Evolutionary conservation across 192 early-diverging fungal species (phyloP).

Genomic region (Coemansia sp.): DNA sequence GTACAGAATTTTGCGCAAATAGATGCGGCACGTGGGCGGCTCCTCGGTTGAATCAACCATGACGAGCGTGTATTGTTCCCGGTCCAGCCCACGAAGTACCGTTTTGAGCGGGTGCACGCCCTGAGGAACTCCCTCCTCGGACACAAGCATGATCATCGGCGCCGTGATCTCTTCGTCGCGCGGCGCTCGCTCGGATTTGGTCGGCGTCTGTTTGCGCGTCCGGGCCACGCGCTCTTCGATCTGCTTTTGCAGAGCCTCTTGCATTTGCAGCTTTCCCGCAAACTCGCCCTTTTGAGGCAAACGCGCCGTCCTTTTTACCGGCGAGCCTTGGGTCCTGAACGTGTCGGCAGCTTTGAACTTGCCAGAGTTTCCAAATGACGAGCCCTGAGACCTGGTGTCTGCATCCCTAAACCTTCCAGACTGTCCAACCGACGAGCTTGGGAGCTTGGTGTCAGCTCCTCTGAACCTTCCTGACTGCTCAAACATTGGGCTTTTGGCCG

Average conservation of each 20-base stretch:
- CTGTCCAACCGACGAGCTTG: too few relatives aligned
- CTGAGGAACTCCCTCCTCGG: slow-evolving; percentile 12
- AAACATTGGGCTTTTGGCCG: too few relatives aligned
- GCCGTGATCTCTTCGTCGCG: slow-evolving; percentile 40
- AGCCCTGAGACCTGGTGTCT: too few relatives aligned
- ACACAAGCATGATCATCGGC: slow-evolving; percentile 28
- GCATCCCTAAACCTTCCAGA: too few relatives aligned
- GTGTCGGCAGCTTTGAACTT: neutral
- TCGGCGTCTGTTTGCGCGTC: neutral
- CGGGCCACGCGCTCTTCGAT: slow-evolving; percentile 2
- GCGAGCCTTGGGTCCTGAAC: neutral
- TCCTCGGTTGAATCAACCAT: slow-evolving; percentile 19
- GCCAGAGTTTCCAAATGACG: too few relatives aligned
- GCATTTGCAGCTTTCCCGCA: neutral
- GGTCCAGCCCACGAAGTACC: slow-evolving; percentile 27
- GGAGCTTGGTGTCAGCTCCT: too few relatives aligned
- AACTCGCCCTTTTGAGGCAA: neutral
- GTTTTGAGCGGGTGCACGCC: slow-evolving; percentile 18
- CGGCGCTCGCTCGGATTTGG: slow-evolving; percentile 11
- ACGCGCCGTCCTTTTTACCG: neutral
- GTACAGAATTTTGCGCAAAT: slow-evolving; percentile 35
- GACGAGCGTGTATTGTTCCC: slow-evolving; percentile 19
- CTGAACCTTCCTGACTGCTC: too few relatives aligned
- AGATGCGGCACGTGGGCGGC: slow-evolving; percentile 40
- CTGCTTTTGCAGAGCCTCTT: neutral